These are phyloP conservation scores for Salix exigua DNA, from an alignment of 345 rosid species.

Conservation along the genomic window DNA sequence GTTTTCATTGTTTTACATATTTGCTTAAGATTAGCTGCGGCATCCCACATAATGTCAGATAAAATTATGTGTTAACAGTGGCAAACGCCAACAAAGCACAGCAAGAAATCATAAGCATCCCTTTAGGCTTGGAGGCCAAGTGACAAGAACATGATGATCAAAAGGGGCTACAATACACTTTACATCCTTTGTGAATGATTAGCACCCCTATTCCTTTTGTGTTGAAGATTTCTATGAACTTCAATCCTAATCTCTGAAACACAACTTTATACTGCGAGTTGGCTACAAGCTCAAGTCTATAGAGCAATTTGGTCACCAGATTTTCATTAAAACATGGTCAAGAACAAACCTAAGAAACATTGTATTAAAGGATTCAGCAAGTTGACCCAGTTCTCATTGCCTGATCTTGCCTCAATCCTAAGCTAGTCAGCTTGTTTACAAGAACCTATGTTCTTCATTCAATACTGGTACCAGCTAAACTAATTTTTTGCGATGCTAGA, in stretches of 20 bases:
- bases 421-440: neutral
- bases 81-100: neutral
- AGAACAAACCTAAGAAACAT: neutral
- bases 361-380: neutral
- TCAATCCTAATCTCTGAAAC: neutral
- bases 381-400: neutral
- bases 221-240: neutral
- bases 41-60: neutral
- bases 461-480: neutral
- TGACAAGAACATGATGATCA: neutral
- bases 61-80: neutral
- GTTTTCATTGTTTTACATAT: neutral
- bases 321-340: neutral
- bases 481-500: neutral
- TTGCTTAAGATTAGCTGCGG: neutral
- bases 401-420: neutral
- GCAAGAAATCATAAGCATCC: neutral
- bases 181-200: neutral
- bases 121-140: neutral
- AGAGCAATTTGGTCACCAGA: neutral
- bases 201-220: neutral
- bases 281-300: neutral
- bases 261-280: neutral
- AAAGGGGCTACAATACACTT: neutral
- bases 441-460: neutral